Base-by-base conservation (phyloP, 306 rosid species). In the Lotus japonicus region DNA sequence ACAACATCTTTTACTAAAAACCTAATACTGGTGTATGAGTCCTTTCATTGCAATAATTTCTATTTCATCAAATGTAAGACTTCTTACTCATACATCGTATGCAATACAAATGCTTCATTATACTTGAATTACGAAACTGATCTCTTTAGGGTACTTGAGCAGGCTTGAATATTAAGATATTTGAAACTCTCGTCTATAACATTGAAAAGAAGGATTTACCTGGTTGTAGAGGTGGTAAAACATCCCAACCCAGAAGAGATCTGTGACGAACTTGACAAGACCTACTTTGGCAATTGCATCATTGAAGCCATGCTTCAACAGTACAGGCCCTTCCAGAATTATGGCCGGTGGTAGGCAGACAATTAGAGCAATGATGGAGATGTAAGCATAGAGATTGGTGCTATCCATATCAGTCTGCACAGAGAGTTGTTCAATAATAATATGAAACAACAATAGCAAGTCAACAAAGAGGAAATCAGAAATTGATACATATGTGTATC, bases 181-280 rank as follows among this genome's bases (percentile, higher is more conserved):
- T 58, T 46, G 4, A 14, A 69, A 69, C 72, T 68, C 59, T n/a
- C 14, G 39, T 41, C n/a, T n/a, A 31, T 16, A 42, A 11, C 46
- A 15, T 48, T 0, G 33, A 49, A 14, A 17, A 36, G 17, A 52
- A 64, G 57, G 21, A 67, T 23, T 19, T 68, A 88, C 98, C 98
- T 92, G 98, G 73, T 92, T 92, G 90, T 92, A 92, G 64, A 92
- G 96, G 58, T 92, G 98, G 82, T 92, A 92, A 77, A 92, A 92
- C 95, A 92, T 76, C 7, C 98, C 98, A 28, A 92, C 95, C 98
- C 95, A 92, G 76, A 92, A 83, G 67, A 92, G 92, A 81, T 92
- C 98, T 21, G 89, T 56, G 64, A 89, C 9, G 52, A 92, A 92
- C 82, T 92, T 92, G 88, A 73, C 87, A 11, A 85, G 54, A 39